Evolutionary conservation across 768 basidiomycete genomes (phyloP), one percentile per base, ranked within the genome.

Genomic region (Clitopilus passeckerianus): DNA sequence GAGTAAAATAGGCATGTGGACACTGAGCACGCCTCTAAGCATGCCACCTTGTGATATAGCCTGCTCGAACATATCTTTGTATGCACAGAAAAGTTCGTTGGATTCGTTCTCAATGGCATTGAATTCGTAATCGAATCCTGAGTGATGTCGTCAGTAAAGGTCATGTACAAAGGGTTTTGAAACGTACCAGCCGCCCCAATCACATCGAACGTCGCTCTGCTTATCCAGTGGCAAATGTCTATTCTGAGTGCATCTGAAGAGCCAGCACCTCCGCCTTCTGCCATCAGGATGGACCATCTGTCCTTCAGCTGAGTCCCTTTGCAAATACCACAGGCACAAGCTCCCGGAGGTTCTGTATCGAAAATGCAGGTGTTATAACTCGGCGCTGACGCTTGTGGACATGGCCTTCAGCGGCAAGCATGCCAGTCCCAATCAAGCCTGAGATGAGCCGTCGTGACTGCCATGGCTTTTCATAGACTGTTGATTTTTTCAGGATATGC

Each of bases 51-150:
- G 86, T 0, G 87, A 84, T 16, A 93, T 71, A 16, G 84, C 86
- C 5, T 85, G 78, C 63, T 84, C 87, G 59, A 94, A 94, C 86
- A 95, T 91, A 58, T 93, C 90, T 66, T 86, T 90, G 70, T 92
- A 91, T 0, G 93, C 91, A 30, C 72, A 70, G 63, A 93, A 89
- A 7, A 93, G 78, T 64, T 89, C 87, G 60, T 93, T 91, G 1
- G 87, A 78, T 66, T 91, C 87, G 50, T 91, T 81, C 52, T 89
- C 80, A 34, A 96, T 87, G 1, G 94, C 86, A 61, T 90, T 86
- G 75, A 97, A 94, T 59, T 87, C 78, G 66, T 95, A 95, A 62
- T 87, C 90, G 67, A 95, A 96, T 1, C 89, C 91, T 92, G 55
- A 6, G 52, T 10, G 22, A 23, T 10, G 20, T 18, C 12, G 1